Conservation (phyloP, 345 rosid genomes). For the Linum tenue region DNA sequence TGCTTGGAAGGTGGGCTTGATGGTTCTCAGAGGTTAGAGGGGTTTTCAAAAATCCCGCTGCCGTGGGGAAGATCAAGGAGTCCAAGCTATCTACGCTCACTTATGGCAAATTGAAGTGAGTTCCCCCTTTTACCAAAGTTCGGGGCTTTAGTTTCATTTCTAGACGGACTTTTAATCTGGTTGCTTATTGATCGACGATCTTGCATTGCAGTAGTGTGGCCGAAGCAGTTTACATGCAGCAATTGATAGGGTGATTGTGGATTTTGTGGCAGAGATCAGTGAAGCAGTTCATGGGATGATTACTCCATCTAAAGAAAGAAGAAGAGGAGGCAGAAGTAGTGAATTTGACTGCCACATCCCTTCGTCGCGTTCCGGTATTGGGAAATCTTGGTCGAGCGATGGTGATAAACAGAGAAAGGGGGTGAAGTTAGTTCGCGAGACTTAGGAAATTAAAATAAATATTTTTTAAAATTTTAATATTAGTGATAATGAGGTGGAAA, state of each 20-base stretch:
- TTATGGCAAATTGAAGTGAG: constrained; percentile 74
- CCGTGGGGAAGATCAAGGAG: constrained; percentile 66
- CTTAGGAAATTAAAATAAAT: no score
- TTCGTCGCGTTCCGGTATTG: no score
- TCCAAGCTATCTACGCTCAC: constrained; percentile 72
- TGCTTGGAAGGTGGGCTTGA: constrained; percentile 69
- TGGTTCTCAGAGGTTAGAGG: constrained; percentile 87
- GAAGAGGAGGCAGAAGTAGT: constrained; percentile 13
- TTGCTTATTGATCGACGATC: background rate
- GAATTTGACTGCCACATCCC: no score
- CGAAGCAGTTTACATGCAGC: constrained; percentile 83
- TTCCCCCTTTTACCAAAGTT: background rate
- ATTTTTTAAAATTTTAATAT: no score
- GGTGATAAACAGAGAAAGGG: no score
- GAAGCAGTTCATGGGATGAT: constrained; percentile 53
- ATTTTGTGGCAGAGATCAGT: constrained; percentile 68
- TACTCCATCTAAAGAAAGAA: constrained; percentile 29
- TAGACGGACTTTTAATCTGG: background rate
- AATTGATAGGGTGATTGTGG: constrained; percentile 86
- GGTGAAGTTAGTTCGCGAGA: no score
- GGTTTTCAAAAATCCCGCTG: constrained; percentile 60
- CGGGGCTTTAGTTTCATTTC: background rate
- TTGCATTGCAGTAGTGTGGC: constrained; percentile 49
- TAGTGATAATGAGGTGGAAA: no score
- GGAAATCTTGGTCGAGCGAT: no score